These are phyloP conservation scores for Metschnikowia cubensis DNA, from an alignment of 805 yeast genomes.

Conservation along the genomic window DNA sequence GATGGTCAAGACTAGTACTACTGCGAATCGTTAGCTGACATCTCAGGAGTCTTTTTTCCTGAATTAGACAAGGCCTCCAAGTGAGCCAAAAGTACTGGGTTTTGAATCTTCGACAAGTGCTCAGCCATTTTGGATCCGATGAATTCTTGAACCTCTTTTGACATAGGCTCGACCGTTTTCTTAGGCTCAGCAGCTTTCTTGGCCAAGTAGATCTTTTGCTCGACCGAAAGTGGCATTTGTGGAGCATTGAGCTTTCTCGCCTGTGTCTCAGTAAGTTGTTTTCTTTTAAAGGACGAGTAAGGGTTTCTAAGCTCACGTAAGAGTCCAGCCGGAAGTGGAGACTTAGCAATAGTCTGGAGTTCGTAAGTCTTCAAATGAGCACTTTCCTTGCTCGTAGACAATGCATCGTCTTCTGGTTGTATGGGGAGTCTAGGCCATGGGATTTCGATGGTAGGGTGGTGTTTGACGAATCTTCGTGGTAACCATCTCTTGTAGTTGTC, in stretches of 20 bases:
- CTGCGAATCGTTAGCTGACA: background rate
- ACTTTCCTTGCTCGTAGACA: constrained; percentile 52
- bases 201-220: constrained; percentile 56
- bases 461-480: constrained; percentile 73
- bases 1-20: background rate
- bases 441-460: constrained; percentile 63
- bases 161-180: constrained; percentile 36
- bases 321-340: constrained; percentile 69
- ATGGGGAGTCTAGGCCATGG: constrained; percentile 83
- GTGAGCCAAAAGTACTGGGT: constrained; percentile 34
- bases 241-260: constrained; percentile 64
- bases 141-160: constrained; percentile 52
- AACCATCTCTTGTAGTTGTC: constrained; percentile 65
- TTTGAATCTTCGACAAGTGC: constrained; percentile 33
- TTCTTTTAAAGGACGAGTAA: constrained; percentile 59
- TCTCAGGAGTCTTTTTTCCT: background rate
- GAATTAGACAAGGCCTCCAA: constrained; percentile 34
- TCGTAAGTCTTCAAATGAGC: constrained; percentile 73
- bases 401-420: constrained; percentile 50
- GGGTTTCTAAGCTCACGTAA: constrained; percentile 72
- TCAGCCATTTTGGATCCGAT: constrained; percentile 48
- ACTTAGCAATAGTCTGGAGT: constrained; percentile 59
- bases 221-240: constrained; percentile 67
- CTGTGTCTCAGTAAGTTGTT: constrained; percentile 53
- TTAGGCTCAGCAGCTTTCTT: constrained; percentile 43